These are phyloP conservation scores for Scutellaria minor DNA, from an alignment of 257 asterid genomes.

Conservation along the genomic window DNA sequence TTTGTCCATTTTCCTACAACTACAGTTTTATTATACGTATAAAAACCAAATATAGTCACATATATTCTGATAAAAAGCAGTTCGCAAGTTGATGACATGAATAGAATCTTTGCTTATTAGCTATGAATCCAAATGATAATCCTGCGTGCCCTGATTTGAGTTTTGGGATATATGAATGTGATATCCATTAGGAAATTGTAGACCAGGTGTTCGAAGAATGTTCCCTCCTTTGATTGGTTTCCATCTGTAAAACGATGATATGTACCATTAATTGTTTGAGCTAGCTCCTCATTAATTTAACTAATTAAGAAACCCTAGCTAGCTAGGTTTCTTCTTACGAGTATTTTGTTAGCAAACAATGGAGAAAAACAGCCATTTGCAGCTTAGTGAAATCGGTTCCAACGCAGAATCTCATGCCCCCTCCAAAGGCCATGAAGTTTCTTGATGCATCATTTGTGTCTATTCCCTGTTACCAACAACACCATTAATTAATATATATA, in stretches of 20 bases:
- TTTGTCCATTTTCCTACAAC: not conserved
- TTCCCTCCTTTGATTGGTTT: slow-evolving; percentile 69
- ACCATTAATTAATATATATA: slow-evolving; percentile 3
- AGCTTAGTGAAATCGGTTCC: slow-evolving; percentile 91
- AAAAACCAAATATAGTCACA: slow-evolving; percentile 14
- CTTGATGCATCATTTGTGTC: slow-evolving; percentile 75
- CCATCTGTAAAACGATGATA: slow-evolving; percentile 49
- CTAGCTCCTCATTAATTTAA: no score
- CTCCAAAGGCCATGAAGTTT: slow-evolving; percentile 97
- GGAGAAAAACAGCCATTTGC: slow-evolving; percentile 89
- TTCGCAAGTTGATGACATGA: slow-evolving; percentile 27
- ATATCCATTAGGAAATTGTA: slow-evolving; percentile 83
- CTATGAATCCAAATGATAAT: not conserved
- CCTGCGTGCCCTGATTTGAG: not conserved
- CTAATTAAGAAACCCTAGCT: no score
- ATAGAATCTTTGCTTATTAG: not conserved
- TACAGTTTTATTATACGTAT: not conserved
- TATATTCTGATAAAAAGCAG: not conserved
- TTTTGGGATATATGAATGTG: slow-evolving; percentile 56
- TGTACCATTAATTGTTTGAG: no score
- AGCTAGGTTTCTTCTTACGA: slow-evolving; percentile 53
- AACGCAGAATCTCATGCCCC: slow-evolving; percentile 92
- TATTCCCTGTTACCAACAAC: slow-evolving; percentile 52
- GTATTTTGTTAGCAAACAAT: slow-evolving; percentile 75
- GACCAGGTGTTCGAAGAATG: slow-evolving; percentile 78